Percentiles rank a stretch among this genome's conserved stretches.
Evolutionary conservation across 345 rosid genomes (phyloP).

Genomic region (Dipteronia dyeriana): DNA sequence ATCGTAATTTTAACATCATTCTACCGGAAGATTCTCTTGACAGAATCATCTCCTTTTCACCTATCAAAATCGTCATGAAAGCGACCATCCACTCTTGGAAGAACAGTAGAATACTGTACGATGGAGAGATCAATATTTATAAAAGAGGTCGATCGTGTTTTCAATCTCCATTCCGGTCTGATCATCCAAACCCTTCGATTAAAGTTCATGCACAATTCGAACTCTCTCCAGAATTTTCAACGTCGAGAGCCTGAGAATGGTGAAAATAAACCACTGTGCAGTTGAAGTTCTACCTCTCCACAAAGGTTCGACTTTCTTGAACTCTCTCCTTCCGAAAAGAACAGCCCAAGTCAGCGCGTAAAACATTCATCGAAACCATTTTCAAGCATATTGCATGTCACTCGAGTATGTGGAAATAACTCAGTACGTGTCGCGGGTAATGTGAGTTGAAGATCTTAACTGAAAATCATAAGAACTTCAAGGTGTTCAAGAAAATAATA

Average conservation of each 20-base stretch:
- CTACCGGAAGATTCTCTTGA: constrained; percentile 17
- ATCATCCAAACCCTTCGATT: constrained; percentile 8
- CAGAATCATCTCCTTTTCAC: constrained; percentile 18
- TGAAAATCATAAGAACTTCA: background rate
- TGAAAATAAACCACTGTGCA: background rate
- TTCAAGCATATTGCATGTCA: background rate
- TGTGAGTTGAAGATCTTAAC: constrained; percentile 1
- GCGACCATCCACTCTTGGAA: background rate
- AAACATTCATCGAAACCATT: background rate
- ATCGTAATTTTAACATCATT: background rate
- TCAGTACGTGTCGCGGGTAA: background rate
- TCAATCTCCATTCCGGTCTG: constrained; percentile 3
- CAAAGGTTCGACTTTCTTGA: background rate
- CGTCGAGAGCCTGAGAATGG: background rate
- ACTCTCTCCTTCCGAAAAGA: background rate
- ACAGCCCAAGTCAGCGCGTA: background rate
- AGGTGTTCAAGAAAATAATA: background rate
- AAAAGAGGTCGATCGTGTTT: background rate
- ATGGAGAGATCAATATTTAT: background rate
- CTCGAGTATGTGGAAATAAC: constrained; percentile 21
- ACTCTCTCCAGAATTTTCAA: background rate
- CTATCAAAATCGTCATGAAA: background rate
- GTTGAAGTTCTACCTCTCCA: background rate
- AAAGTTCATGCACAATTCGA: background rate
- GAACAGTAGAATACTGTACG: background rate